Percentiles rank a stretch among this genome's conserved stretches.
Conservation (phyloP, 169 alveolate genomes). For the Fabrea salina region DNA sequence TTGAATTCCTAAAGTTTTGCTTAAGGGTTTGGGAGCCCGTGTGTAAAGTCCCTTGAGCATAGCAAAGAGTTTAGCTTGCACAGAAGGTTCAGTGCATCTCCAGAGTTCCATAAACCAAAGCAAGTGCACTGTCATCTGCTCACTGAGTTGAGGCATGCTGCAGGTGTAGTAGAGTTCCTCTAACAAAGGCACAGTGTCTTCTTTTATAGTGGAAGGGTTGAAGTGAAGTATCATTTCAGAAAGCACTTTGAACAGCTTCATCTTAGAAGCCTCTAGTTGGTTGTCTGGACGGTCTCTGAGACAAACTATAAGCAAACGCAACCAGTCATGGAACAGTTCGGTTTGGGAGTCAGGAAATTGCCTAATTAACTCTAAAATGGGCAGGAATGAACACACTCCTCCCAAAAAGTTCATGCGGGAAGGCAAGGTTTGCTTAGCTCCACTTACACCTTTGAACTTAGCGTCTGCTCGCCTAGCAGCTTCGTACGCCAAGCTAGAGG, state of each 20-base stretch:
- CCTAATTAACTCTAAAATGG: background rate
- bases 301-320: background rate
- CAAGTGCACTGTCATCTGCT: slow-evolving; percentile 3
- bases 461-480: background rate
- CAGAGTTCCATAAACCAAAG: slow-evolving; percentile 6
- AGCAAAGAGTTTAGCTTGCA: background rate
- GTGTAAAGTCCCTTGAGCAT: background rate
- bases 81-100: background rate
- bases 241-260: slow-evolving; percentile 26
- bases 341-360: background rate
- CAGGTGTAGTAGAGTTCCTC: slow-evolving; percentile 4
- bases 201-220: background rate
- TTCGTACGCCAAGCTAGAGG: background rate
- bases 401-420: background rate
- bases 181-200: background rate
- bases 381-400: slow-evolving; percentile 20
- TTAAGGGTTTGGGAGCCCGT: background rate
- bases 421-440: background rate
- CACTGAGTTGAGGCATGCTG: slow-evolving; percentile 16
- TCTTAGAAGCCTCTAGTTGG: slow-evolving; percentile 19
- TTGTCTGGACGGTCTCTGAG: slow-evolving; percentile 28
- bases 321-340: background rate
- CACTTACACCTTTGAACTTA: slow-evolving; percentile 16
- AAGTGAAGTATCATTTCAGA: background rate
- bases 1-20: background rate